Conservation (phyloP, 2,329 filamentous ascomycete genomes). For the Aspergillus persii region DNA sequence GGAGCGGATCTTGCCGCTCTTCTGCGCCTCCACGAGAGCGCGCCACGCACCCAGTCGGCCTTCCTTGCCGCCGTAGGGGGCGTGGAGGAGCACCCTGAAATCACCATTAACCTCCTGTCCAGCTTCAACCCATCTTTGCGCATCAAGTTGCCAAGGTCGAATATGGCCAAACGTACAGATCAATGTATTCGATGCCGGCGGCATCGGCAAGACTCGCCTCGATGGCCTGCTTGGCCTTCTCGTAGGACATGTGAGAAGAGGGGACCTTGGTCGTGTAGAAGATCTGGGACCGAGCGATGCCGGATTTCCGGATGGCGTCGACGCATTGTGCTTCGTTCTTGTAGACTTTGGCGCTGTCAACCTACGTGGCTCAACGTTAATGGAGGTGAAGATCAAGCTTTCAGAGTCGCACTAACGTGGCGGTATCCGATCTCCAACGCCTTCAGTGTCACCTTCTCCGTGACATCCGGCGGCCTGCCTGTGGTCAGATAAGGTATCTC, state of each 20-base stretch:
- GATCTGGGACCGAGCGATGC: constrained; percentile 53
- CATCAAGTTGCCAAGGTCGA: background rate
- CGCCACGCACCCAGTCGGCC: constrained; percentile 40
- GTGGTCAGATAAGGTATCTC: background rate
- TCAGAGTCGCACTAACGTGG: constrained; percentile 44
- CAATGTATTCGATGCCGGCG: constrained; percentile 64
- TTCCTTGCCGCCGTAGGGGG: constrained; percentile 38
- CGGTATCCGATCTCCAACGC: constrained; percentile 57
- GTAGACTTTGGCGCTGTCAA: constrained; percentile 60
- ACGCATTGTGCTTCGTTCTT: constrained; percentile 57
- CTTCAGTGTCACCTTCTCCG: constrained; percentile 58
- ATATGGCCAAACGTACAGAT: constrained; percentile 56
- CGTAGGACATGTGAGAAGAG: constrained; percentile 56
- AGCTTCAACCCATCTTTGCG: background rate
- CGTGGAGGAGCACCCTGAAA: constrained; percentile 39
- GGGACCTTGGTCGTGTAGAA: constrained; percentile 65
- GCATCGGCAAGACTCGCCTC: constrained; percentile 60
- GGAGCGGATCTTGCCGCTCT: constrained; percentile 39
- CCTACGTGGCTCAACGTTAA: constrained; percentile 27
- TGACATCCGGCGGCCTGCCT: constrained; percentile 52
- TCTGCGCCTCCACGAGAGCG: constrained; percentile 41
- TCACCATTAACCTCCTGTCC: background rate
- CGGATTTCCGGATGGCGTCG: constrained; percentile 52
- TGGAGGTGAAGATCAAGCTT: background rate
- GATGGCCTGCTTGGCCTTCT: constrained; percentile 63